phyloP scores from a whole-genome alignment of 441 rosid species.

The Erysimum cheiri region DNA sequence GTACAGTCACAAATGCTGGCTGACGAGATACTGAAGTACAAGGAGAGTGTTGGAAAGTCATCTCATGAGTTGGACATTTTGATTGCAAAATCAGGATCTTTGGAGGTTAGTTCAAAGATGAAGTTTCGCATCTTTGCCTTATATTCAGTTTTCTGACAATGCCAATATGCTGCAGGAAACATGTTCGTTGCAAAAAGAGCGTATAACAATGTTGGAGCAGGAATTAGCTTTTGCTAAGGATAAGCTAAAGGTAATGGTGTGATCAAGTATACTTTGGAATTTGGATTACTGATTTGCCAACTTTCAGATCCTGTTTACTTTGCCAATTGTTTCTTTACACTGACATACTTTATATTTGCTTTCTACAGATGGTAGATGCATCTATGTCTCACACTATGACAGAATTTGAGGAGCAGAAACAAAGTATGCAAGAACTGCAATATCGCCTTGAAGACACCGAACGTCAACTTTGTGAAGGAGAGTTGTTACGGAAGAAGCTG shows the following conservation, averaged over 20 bases:
- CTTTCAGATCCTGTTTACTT: conserved; percentile 24
- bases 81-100: conserved; percentile 62
- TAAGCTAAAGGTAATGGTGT: conserved; percentile 70
- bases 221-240: conserved; percentile 78
- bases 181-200: conserved; percentile 84
- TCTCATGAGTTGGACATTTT: conserved; percentile 68
- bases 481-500: conserved; percentile 76
- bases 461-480: conserved; percentile 75
- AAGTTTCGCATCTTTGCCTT: not conserved
- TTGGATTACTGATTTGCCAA: not conserved
- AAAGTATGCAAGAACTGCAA: conserved; percentile 51
- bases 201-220: conserved; percentile 63
- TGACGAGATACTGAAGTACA: conserved; percentile 61
- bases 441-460: conserved; percentile 74
- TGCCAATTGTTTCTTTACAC: conserved; percentile 17
- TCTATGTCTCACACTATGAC: conserved; percentile 59
- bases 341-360: conserved; percentile 8
- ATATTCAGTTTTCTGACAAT: conserved; percentile 23
- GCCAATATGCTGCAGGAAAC: conserved; percentile 60
- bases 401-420: conserved; percentile 67
- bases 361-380: conserved; percentile 63
- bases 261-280: not conserved
- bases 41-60: conserved; percentile 85
- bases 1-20: conserved; percentile 62
- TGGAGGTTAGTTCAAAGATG: conserved; percentile 67